Evolutionary conservation across 2,329 filamentous ascomycete genomes (phyloP).

Genomic region (Orbilia blumenaviensis): DNA sequence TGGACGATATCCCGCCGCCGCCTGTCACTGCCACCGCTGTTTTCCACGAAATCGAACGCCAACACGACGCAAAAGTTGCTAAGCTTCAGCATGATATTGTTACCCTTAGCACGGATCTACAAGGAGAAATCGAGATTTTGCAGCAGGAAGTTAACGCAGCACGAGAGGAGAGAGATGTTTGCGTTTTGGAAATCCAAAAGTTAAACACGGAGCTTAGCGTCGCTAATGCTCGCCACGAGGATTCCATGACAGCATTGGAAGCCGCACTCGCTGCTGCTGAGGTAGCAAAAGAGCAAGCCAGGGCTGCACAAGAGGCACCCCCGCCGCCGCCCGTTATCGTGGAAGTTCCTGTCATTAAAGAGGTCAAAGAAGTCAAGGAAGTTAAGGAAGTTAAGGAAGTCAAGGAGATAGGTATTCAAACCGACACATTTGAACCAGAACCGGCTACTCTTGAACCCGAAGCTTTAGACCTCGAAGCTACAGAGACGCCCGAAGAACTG

Average conservation of each 20-base stretch:
- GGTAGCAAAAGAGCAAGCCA: background rate
- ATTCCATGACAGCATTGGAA: conserved; percentile 30
- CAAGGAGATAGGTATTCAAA: conserved; percentile 45
- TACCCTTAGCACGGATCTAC: conserved; percentile 47
- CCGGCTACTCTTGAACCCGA: background rate
- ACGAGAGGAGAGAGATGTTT: conserved; percentile 44
- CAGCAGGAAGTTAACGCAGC: conserved; percentile 48
- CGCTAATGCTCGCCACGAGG: conserved; percentile 45
- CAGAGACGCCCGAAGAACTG: background rate
- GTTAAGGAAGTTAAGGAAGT: no score
- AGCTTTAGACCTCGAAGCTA: background rate
- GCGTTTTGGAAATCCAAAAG: conserved; percentile 43
- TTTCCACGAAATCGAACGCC: conserved; percentile 50
- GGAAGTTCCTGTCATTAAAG: background rate
- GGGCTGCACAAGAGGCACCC: background rate
- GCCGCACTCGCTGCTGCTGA: conserved; percentile 28
- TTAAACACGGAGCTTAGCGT: conserved; percentile 40
- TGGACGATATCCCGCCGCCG: conserved; percentile 41
- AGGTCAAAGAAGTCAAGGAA: conserved; percentile 2
- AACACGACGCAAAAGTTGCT: conserved; percentile 48
- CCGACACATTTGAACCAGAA: conserved; percentile 21
- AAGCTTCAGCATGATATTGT: conserved; percentile 47
- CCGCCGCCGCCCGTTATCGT: background rate
- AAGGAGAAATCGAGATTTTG: conserved; percentile 47
- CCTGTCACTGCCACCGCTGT: conserved; percentile 45